A percentile compares a stretch with the other conserved stretches of the same genome.
These are phyloP conservation scores for Sisymbrium irio DNA, from an alignment of 345 rosid genomes.

Conservation along the genomic window DNA sequence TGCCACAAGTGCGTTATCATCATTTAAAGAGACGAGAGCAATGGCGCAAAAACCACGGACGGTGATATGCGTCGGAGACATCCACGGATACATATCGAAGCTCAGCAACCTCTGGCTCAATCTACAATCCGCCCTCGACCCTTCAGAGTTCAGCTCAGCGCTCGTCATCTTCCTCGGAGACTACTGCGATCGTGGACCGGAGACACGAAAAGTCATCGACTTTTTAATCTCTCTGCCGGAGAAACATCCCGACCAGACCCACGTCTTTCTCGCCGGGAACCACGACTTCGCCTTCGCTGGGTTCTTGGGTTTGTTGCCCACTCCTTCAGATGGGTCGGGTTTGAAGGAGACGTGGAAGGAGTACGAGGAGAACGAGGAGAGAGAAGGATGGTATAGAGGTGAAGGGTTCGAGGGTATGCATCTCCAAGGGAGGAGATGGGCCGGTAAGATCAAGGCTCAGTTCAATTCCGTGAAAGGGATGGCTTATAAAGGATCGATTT, in stretches of 20 bases:
- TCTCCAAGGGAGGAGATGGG: slow-evolving; percentile 85
- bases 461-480: slow-evolving; percentile 53
- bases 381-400: slow-evolving; percentile 81
- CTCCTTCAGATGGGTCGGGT: slow-evolving; percentile 47
- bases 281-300: slow-evolving; percentile 81
- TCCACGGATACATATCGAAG: slow-evolving; percentile 74
- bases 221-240: slow-evolving; percentile 54
- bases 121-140: slow-evolving; percentile 51
- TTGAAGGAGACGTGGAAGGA: slow-evolving; percentile 69
- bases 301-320: slow-evolving; percentile 56
- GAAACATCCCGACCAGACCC: slow-evolving; percentile 59
- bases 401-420: slow-evolving; percentile 75
- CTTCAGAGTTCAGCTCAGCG: slow-evolving; percentile 55
- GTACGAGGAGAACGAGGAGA: slow-evolving; percentile 51
- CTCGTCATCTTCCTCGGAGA: slow-evolving; percentile 84
- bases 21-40: not conserved
- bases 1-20: not conserved
- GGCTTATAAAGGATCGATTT: slow-evolving; percentile 64
- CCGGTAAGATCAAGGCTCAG: slow-evolving; percentile 50
- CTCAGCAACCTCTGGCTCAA: slow-evolving; percentile 74
- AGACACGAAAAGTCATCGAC: slow-evolving; percentile 63
- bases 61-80: slow-evolving; percentile 74
- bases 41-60: slow-evolving; percentile 41
- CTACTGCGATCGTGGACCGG: slow-evolving; percentile 92
- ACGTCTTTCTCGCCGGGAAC: slow-evolving; percentile 73